Conservation (phyloP, 2,329 filamentous ascomycete species). For the Malbranchea cinnamomea region DNA sequence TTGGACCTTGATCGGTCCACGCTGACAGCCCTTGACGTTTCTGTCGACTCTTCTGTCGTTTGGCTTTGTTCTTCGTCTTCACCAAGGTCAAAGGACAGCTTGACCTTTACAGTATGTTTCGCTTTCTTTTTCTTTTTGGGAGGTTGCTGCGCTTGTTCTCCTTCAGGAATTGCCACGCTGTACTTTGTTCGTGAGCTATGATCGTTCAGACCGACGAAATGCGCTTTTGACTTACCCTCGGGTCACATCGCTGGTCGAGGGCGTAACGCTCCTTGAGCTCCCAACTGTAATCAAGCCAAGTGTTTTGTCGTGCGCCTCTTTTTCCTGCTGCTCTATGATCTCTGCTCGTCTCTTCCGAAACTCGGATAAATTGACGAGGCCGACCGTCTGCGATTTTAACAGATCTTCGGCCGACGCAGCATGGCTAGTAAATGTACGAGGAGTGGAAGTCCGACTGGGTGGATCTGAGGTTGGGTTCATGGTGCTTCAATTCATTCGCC, state of each 20-base stretch:
- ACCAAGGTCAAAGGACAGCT: conserved; percentile 45
- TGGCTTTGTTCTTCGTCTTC: conserved; percentile 50
- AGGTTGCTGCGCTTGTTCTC: conserved; percentile 23
- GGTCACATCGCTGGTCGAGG: conserved; percentile 29
- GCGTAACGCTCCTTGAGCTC: conserved; percentile 37
- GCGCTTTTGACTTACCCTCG: conserved; percentile 41
- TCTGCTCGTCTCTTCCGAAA: conserved; percentile 93
- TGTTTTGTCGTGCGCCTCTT: conserved; percentile 55
- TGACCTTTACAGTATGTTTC: conserved; percentile 39
- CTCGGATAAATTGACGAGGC: conserved; percentile 79
- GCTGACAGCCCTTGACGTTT: conserved; percentile 19
- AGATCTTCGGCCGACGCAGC: conserved; percentile 65
- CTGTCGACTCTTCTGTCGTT: conserved; percentile 27
- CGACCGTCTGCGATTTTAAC: conserved; percentile 74
- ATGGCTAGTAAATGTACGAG: conserved; percentile 53
- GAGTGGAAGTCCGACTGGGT: conserved; percentile 29
- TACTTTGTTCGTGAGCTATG: conserved; percentile 40
- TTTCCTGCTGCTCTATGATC: conserved; percentile 79
- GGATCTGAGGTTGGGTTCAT: conserved; percentile 19
- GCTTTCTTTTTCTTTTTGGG: conserved; percentile 45
- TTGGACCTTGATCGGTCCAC: conserved; percentile 24
- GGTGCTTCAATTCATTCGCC: too few species aligned
- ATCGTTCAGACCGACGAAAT: conserved; percentile 2
- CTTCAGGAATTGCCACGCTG: conserved; percentile 37
- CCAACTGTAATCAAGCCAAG: conserved; percentile 28